Evolutionary conservation across 768 basidiomycete species (phyloP), one percentile per base, ranked within the genome.

Genomic region (Lyophyllum atratum): DNA sequence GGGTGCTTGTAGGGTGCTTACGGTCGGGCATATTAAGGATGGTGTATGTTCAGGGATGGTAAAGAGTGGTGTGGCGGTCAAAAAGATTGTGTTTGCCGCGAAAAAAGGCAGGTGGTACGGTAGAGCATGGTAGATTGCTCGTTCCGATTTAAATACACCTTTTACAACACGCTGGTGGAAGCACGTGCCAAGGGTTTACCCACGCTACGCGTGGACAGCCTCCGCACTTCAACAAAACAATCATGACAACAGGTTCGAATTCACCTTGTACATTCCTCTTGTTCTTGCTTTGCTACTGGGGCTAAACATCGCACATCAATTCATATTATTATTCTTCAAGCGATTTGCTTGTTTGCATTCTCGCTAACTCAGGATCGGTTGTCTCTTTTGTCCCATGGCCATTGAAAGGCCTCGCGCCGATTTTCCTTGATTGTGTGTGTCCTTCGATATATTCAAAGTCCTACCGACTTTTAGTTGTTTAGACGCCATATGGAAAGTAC

Each of bases 21-120:
- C 58, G 24, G 44, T 55, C 45, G 28, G 58, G 29, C 58, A 59
- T 59, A 26, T 34, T 52, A 40, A 28, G 34, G 37, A 28, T n/a
- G 22, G 24, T 39, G 21, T 17, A 42, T 28, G 19, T 51, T 46
- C 26, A n/a, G 29, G 28, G 26, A 29, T 46, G 3, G 46, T 44
- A 44, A 44, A 4, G 43, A 44, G 40, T 25, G 43, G 12, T 47
- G 9, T 17, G n/a, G 29, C 10, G 46, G 26, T 47, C 46, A 29
- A 29, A 47, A 29, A 12, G 15, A 47, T 15, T 15, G 28, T 47
- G 28, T 47, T n/a, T 47, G 6, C n/a, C n/a, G 28, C 26, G 15
- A 29, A 28, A 47, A 28, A 3, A 26, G 28, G 25, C 25, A 46
- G 45, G 3, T 46, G 45, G 26, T 22, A 44, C 17, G 19, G 39